phyloP scores from a whole-genome alignment of 805 yeast species.

The Ogataea ganodermae region DNA sequence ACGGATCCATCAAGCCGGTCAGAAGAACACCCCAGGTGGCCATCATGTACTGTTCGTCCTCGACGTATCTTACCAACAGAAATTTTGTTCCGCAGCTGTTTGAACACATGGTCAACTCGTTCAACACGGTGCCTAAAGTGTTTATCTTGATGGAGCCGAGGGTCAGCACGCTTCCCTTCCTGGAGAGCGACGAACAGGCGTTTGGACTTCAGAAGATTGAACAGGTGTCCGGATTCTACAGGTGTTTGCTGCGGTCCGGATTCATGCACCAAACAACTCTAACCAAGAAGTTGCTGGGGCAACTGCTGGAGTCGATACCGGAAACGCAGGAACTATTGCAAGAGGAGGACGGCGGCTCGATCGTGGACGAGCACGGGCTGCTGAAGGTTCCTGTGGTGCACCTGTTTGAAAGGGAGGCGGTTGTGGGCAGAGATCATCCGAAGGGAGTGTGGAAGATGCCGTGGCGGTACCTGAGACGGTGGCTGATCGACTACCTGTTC shows the following conservation, averaged over 20 bases:
- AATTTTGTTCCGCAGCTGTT: conserved; percentile 49
- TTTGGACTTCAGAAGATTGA: conserved; percentile 42
- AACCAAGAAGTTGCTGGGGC: conserved; percentile 22
- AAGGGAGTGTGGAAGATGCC: conserved; percentile 5
- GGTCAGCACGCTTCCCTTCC: conserved; percentile 44
- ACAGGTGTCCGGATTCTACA: conserved; percentile 45
- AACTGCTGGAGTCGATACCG: conserved; percentile 21
- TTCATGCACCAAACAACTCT: conserved; percentile 44
- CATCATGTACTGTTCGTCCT: conserved; percentile 43
- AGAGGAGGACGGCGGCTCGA: conserved; percentile 11
- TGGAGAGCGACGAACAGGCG: conserved; percentile 41
- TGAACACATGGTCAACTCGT: conserved; percentile 39
- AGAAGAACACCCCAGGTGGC: conserved; percentile 40
- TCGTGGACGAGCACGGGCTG: conserved; percentile 9
- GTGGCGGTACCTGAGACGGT: conserved; percentile 10
- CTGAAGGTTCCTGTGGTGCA: conserved; percentile 29
- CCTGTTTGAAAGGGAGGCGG: conserved; percentile 28
- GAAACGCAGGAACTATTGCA: conserved; percentile 14
- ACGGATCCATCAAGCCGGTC: conserved; percentile 15
- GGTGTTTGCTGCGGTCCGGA: conserved; percentile 51
- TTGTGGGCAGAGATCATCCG: conserved; percentile 17
- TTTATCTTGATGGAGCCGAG: conserved; percentile 47
- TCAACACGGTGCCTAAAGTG: conserved; percentile 45
- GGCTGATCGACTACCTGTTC: conserved; percentile 19
- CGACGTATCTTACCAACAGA: conserved; percentile 41